These are phyloP conservation scores for Penicillium sp. DNA, from an alignment of 2,329 filamentous ascomycete species.

Conservation along the genomic window DNA sequence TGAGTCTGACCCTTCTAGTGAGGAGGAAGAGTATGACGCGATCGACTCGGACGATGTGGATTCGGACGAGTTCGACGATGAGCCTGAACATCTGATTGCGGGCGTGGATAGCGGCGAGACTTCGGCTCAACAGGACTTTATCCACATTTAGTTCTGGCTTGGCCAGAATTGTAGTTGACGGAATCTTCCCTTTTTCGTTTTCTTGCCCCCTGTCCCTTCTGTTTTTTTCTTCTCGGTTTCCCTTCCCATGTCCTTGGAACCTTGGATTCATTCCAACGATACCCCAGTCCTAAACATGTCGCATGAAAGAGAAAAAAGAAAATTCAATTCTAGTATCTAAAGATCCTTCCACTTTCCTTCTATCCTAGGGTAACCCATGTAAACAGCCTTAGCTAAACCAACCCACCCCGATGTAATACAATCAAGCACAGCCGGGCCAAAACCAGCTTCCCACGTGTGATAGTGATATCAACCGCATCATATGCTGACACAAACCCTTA, in stretches of 20 bases:
- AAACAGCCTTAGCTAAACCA: too few species aligned
- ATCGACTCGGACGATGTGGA: slow-evolving; percentile 73
- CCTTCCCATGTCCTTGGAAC: background rate
- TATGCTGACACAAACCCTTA: background rate
- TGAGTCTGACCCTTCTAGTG: slow-evolving; percentile 74
- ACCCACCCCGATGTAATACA: too few species aligned
- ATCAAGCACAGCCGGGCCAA: too few species aligned
- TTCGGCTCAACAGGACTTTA: slow-evolving; percentile 58
- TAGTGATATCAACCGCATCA: background rate
- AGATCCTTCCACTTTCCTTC: too few species aligned
- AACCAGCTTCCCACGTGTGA: too few species aligned
- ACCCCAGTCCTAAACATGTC: background rate
- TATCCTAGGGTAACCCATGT: background rate
- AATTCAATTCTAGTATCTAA: background rate
- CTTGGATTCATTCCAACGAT: background rate
- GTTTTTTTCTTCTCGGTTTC: background rate
- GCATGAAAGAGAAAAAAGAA: background rate
- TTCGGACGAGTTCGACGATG: slow-evolving; percentile 63
- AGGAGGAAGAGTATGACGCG: slow-evolving; percentile 68
- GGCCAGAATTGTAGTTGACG: background rate
- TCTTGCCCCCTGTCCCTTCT: background rate
- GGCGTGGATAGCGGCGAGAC: slow-evolving; percentile 51
- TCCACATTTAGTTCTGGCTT: slow-evolving; percentile 45
- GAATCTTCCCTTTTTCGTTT: slow-evolving; percentile 10
- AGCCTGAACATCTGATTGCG: slow-evolving; percentile 42